Evolutionary conservation across 75 land plant species (phyloP), one percentile per base, ranked within the genome.

Genomic region (Pinus albicaulis): DNA sequence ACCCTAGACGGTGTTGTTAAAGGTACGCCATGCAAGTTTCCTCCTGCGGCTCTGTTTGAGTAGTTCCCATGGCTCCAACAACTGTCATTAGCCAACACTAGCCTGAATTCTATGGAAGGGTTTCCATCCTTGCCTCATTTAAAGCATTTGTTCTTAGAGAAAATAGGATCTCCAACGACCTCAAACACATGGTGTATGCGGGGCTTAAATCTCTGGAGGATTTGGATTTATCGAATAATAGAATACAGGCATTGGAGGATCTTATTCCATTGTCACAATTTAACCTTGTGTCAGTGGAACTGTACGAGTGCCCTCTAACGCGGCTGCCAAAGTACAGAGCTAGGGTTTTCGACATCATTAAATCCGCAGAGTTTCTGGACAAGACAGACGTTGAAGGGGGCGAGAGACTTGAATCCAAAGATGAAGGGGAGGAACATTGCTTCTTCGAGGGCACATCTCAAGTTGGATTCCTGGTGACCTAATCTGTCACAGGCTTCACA

Each of bases 171-270:
- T 85, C 81, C 4, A 77, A 78, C 7, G 84, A 81, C 11, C 77
- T 85, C 23, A 78, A 85, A 65, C 80, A 81, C 48, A 60, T 85
- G 71, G 81, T 82, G 10, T 59, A 78, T 19, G 87, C 87, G 16
- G 84, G 84, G 26, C 56, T 84, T 23, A 58, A 60, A 56, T 85
- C 84, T 11, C 76, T 85, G 53, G 77, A 73, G 12, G 87, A 85
- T 60, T 76, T 85, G 2, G 87, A 85, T 36, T 64, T 85, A 5
- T 85, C 87, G 26, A 85, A 85, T 68, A 85, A 85, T 71, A 82
- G 79, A 64, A 77, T 85, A 71, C 80, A 78, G 61, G 17, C 36
- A n/a, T 73, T 82, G 28, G 84, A 81, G 57, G 87, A 85, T 59
- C n/a, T n/a, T n/a, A n/a, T n/a, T n/a, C n/a, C n/a, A n/a, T n/a